Evolutionary conservation across 2,329 filamentous ascomycete genomes (phyloP), one percentile per base, ranked within the genome.

Genomic region (Cladosporium phlei): DNA sequence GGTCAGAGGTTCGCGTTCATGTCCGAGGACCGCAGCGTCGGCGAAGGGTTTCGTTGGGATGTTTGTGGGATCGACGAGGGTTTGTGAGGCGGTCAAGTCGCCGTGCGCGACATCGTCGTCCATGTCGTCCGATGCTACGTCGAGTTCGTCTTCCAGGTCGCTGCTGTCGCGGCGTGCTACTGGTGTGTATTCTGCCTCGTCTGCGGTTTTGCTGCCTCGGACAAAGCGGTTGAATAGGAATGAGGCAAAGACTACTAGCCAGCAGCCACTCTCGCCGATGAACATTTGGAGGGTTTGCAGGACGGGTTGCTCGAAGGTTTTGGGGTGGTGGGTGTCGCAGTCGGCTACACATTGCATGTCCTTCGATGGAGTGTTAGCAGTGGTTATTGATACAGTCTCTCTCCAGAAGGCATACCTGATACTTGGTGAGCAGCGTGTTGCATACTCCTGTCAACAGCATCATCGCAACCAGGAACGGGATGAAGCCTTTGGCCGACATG

Each of bases 281-380:
- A 98, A 98, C 93, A 98, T 98, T 67, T 97, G 93, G 1, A 88
- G 73, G 2, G 93, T 97, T 66, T 98, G 93, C 46, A 97, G 82
- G 43, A 98, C 90, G 14, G 93, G 93, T 65, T 97, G 91, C 66
- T 96, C 88, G 69, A 98, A 97, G 58, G 79, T 78, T 53, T 78
- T 72, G 44, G 80, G 84, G 55, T 84, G 78, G 49, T 75, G 76
- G 8, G 80, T 78, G 59, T 88, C 81, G 73, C 93, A 98, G 72
- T 97, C 82, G 55, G 86, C 79, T 30, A 97, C 87, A 70, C 93
- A 98, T 83, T 96, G 88, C 75, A 95, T 95, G 66, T 98, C 93
- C 87, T 89, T 47, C 14, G n/a, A 42, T 37, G 11, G 12, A 25
- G 16, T 40, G 57, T 57, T 55, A 59, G 48, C 16, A 29, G 25